Conservation (phyloP, 805 yeast species). For the Candida ponderosae region DNA sequence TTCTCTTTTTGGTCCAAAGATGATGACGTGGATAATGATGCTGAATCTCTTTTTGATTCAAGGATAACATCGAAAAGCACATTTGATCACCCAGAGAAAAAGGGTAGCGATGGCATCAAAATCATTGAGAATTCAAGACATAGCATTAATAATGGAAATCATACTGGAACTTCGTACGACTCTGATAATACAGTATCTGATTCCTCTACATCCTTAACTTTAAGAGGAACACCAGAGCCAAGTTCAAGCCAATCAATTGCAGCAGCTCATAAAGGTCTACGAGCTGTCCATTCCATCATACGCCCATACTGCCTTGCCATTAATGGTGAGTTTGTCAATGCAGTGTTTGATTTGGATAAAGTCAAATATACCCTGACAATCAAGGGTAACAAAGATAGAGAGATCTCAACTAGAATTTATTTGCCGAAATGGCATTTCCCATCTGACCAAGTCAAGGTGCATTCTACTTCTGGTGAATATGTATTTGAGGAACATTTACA, state of each 20-base stretch:
- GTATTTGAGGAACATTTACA: constrained; percentile 43
- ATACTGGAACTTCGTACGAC: too few species aligned
- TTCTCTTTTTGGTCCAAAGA: constrained; percentile 79
- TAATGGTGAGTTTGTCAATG: constrained; percentile 46
- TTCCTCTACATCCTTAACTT: neutral
- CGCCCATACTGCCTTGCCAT: constrained; percentile 70
- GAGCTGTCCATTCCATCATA: constrained; percentile 68
- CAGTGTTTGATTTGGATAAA: constrained; percentile 51
- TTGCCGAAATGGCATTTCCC: constrained; percentile 71
- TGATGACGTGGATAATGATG: constrained; percentile 27
- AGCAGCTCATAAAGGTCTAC: constrained; percentile 42
- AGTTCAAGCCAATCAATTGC: neutral
- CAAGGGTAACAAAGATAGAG: constrained; percentile 18
- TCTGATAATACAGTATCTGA: constrained; percentile 1
- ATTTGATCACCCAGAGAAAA: neutral
- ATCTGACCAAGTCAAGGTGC: constrained; percentile 37
- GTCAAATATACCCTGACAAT: constrained; percentile 43
- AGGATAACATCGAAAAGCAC: neutral
- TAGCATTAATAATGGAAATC: neutral
- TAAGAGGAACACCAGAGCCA: neutral
- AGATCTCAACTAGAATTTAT: constrained; percentile 50
- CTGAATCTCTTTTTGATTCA: neutral
- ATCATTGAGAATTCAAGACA: constrained; percentile 7
- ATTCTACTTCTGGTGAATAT: constrained; percentile 49
- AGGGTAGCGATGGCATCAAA: constrained; percentile 8